phyloP scores from a whole-genome alignment of 208 protist genomes.

The Entamoeba histolytica region DNA sequence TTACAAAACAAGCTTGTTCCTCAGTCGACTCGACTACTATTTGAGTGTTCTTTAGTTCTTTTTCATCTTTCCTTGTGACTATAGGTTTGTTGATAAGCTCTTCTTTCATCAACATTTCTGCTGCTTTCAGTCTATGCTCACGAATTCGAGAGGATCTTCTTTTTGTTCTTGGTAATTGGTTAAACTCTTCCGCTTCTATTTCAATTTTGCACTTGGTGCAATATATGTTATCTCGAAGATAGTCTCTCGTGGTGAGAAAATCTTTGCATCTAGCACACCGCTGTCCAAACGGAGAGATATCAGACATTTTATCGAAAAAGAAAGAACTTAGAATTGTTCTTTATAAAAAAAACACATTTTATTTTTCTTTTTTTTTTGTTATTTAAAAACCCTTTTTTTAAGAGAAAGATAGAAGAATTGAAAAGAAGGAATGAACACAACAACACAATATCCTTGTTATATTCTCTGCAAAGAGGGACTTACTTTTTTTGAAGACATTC shows the following conservation, averaged over 20 bases:
- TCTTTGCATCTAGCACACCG: neutral
- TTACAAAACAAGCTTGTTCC: no score
- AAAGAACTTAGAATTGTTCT: no score
- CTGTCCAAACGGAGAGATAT: neutral
- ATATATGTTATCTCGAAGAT: neutral
- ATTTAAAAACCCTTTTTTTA: neutral
- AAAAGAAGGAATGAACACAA: neutral
- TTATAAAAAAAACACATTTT: neutral
- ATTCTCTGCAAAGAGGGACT: neutral
- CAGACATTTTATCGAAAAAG: neutral
- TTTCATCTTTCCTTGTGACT: no score
- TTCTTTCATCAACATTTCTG: neutral
- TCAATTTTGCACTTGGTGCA: neutral
- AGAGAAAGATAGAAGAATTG: neutral
- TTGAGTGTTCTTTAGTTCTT: no score
- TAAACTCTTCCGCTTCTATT: neutral
- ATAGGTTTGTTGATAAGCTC: no score
- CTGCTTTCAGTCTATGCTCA: neutral
- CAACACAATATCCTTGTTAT: neutral
- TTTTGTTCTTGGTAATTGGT: neutral
- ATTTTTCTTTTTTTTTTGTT: neutral
- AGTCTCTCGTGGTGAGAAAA: neutral
- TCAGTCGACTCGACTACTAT: no score
- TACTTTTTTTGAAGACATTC: neutral
- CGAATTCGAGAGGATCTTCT: neutral